Evolutionary conservation across 2,329 filamentous ascomycete species (phyloP).

Genomic region (Aureobasidium lini): DNA sequence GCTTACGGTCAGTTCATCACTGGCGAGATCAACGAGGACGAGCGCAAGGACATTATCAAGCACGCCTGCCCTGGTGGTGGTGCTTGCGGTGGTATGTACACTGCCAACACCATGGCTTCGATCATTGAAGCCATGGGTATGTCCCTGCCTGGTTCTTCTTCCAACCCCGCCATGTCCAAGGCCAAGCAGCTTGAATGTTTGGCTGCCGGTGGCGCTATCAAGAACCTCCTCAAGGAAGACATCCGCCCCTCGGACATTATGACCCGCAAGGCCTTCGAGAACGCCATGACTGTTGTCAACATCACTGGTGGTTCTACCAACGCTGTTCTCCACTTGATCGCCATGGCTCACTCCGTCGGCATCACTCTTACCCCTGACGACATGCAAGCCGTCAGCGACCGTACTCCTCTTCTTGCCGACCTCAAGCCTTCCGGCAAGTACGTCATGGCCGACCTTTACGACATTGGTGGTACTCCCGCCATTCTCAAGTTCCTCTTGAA

Average conservation of each 20-base stretch:
- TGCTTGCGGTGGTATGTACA: conserved; percentile 74
- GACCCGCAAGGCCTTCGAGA: conserved; percentile 42
- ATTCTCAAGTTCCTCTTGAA: conserved; percentile 44
- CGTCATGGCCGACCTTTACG: conserved; percentile 53
- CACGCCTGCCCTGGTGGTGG: conserved; percentile 80
- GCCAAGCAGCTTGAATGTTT: conserved; percentile 45
- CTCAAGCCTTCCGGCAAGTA: conserved; percentile 47
- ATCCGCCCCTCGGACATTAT: conserved; percentile 44
- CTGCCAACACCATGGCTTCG: conserved; percentile 46
- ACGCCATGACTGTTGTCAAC: conserved; percentile 46
- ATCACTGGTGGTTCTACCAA: conserved; percentile 45
- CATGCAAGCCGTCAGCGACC: conserved; percentile 44
- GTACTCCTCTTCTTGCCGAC: conserved; percentile 44
- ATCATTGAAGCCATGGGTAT: conserved; percentile 46
- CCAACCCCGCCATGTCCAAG: conserved; percentile 44
- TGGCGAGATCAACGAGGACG: conserved; percentile 82
- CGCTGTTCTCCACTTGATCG: conserved; percentile 44
- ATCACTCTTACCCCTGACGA: conserved; percentile 45
- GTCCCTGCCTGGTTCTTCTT: conserved; percentile 44
- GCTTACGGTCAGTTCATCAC: conserved; percentile 92
- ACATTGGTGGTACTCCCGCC: conserved; percentile 44
- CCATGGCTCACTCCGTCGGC: conserved; percentile 44
- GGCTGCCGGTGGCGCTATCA: conserved; percentile 43
- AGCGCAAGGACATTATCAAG: conserved; percentile 90
- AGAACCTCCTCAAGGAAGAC: conserved; percentile 44